Evolutionary conservation across 331 rosid species (phyloP).

Genomic region (Rosa hybrid): DNA sequence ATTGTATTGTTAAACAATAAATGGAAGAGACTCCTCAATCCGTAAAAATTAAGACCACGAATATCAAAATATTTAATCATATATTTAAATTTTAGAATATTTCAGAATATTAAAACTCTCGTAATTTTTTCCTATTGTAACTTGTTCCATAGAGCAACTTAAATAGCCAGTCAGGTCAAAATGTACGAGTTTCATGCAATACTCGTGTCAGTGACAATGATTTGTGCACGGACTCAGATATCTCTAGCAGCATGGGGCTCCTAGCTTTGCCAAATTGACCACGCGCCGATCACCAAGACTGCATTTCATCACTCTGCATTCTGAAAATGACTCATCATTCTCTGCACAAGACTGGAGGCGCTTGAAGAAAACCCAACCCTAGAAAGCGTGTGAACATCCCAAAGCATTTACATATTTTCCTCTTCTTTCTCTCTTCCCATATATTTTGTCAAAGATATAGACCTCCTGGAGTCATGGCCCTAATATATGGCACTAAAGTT

Average conservation of each 20-base stretch:
- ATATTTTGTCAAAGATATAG: not conserved
- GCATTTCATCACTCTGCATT: not conserved
- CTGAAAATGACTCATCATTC: not conserved
- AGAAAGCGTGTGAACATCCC: not conserved
- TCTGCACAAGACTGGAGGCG: not conserved
- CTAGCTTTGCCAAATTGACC: not conserved
- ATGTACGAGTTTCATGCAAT: not conserved
- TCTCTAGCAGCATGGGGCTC: not conserved
- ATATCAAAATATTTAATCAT: too few species aligned
- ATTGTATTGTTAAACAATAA: too few species aligned
- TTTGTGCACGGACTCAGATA: conserved; percentile 7
- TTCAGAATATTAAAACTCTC: too few species aligned
- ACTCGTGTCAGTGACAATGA: conserved; percentile 5
- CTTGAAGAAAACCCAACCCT: not conserved
- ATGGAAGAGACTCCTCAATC: too few species aligned
- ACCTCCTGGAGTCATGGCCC: not conserved
- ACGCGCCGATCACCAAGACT: not conserved
- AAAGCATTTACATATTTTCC: not conserved
- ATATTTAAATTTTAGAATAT: too few species aligned
- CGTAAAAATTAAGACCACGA: too few species aligned
- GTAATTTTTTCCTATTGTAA: too few species aligned
- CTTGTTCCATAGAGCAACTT: too few species aligned
- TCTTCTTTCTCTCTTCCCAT: not conserved
- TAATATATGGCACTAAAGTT: not conserved
- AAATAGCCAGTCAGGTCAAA: not conserved